These are phyloP conservation scores for Hypoxylon fragiforme DNA, from an alignment of 495 filamentous ascomycete genomes.

Conservation along the genomic window DNA sequence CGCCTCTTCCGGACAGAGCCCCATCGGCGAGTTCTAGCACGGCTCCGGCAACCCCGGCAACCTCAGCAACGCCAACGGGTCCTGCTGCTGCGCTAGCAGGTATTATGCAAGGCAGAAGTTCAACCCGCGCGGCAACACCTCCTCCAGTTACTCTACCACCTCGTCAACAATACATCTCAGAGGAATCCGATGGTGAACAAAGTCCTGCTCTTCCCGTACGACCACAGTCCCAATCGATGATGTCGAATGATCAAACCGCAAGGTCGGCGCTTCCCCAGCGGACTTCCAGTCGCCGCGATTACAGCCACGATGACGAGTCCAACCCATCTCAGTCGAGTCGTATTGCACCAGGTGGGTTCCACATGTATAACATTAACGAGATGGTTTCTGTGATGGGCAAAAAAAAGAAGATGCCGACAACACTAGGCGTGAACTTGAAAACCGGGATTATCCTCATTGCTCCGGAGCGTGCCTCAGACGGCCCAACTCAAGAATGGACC, in stretches of 20 bases:
- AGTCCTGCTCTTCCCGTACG: conserved; percentile 70
- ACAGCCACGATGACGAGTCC: conserved; percentile 25
- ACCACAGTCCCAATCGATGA: conserved; percentile 63
- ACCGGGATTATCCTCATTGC: conserved; percentile 90
- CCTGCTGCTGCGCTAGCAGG: conserved; percentile 43
- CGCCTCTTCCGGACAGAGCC: conserved; percentile 36
- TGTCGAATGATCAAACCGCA: conserved; percentile 55
- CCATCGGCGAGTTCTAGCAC: conserved; percentile 22
- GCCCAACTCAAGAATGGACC: conserved; percentile 86
- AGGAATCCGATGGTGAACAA: conserved; percentile 63
- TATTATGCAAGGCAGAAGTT: conserved; percentile 39
- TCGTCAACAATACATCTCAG: conserved; percentile 59
- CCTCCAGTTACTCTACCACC: conserved; percentile 38
- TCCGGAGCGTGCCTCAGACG: conserved; percentile 77
- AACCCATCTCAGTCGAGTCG: conserved; percentile 47
- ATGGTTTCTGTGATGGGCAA: conserved; percentile 93
- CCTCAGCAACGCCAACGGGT: conserved; percentile 21
- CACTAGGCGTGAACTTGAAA: conserved; percentile 82
- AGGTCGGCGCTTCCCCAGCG: conserved; percentile 40
- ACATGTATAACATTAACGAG: conserved; percentile 94
- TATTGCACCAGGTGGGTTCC: conserved; percentile 70
- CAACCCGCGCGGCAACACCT: conserved; percentile 29
- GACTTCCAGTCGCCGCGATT: conserved; percentile 28
- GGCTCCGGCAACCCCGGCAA: conserved; percentile 10
- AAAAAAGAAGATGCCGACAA: conserved; percentile 96